Evolutionary conservation across 176 grass and related monocot species (phyloP).

Genomic region (Eleusine indica): DNA sequence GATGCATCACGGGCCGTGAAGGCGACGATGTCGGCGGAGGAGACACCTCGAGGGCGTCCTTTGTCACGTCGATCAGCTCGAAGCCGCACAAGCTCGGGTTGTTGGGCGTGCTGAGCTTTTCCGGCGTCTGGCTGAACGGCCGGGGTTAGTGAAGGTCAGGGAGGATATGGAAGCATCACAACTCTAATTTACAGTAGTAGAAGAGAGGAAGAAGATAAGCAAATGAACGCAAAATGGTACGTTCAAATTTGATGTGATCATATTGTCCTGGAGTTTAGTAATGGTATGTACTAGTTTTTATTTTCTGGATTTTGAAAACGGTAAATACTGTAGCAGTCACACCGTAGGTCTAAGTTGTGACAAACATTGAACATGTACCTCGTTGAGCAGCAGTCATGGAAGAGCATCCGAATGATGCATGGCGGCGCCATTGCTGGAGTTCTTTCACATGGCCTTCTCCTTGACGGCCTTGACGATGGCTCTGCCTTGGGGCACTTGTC

Average conservation of each 20-base stretch:
- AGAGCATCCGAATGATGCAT: conserved; percentile 45
- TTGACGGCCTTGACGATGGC: conserved; percentile 26
- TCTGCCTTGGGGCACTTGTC: conserved; percentile 39
- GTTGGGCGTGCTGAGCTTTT: neutral
- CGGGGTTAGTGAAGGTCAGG: neutral
- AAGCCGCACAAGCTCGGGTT: neutral
- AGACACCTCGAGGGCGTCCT: neutral
- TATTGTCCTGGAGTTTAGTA: no score
- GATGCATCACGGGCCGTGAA: conserved; percentile 36
- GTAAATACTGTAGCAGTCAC: neutral
- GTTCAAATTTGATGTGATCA: neutral
- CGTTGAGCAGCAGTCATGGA: conserved; percentile 67
- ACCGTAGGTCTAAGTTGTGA: neutral
- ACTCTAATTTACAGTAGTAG: conserved; percentile 3
- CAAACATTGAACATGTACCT: neutral
- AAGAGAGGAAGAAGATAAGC: no score
- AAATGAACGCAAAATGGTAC: no score
- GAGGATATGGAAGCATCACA: conserved; percentile 37
- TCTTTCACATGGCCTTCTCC: conserved; percentile 6
- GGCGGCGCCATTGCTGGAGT: conserved; percentile 37
- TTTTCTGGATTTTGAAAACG: neutral
- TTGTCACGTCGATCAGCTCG: neutral
- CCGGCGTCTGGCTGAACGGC: neutral
- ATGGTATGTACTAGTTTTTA: no score
- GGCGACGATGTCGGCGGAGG: conserved; percentile 26